Base-by-base conservation (phyloP, 2,329 filamentous ascomycete species). In the Lithohypha guttulata region DNA sequence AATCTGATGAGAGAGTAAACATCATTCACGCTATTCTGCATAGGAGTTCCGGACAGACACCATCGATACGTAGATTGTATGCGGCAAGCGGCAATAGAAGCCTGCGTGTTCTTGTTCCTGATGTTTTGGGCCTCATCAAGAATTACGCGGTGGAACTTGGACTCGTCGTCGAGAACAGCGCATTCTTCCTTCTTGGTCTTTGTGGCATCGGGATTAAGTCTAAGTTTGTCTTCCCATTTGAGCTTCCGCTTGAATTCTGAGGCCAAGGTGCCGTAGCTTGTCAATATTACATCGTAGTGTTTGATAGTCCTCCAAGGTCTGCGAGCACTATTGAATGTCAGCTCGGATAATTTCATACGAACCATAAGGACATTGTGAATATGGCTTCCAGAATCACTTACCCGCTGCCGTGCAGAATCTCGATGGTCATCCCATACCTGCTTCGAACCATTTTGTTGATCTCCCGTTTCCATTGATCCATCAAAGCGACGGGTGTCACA, bases 11-110 rank as follows among this genome's bases (percentile, higher is more conserved):
- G 62, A 1, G 84, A 82, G 52, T 75, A 86, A 2, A 93, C 66
- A 51, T 95, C 87, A 17, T 73, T 66, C 2, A 89, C 75, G 9
- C 71, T 76, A 51, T 94, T 94, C 81, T 91, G 91, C 81, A 89
- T 86, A 0, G 84, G 84, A 0, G 84, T 91, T 18, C 84, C 84
- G 2, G 79, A 84, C 57, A 89, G 71, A 53, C 80, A 85, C 64
- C 83, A 78, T 33, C 83, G 70, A 53, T 81, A 74, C 23, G 63
- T 65, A 10, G 80, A 65, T 43, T 71, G 61, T 11, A 91, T 58
- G 8, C 61, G 56, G 48, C 66, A 73, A 20, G 74, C 74, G 3
- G 75, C 81, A 46, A 69, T 67, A 1, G 80, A 72, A 4, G 69
- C 62, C 45, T 75, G 71, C 0, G 81, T 79, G 27, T 63, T 67